Evolutionary conservation across 2,329 filamentous ascomycete species (phyloP), one percentile per base, ranked within the genome.

Genomic region (Drechslera avenae): DNA sequence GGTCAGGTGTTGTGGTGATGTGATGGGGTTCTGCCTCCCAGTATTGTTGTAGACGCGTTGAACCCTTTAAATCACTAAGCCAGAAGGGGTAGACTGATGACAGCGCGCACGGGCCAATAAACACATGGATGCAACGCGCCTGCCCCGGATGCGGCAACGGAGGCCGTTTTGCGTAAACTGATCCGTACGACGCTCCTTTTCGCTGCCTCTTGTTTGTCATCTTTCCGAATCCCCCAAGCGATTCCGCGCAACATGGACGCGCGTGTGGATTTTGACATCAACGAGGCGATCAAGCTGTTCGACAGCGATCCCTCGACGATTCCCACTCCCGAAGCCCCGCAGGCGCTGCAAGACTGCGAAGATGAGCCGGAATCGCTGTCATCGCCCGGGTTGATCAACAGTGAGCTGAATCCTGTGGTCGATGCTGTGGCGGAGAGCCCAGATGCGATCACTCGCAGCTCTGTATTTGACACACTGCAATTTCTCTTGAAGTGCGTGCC

Each of bases 201-300:
- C 50, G 47, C 58, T 51, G 55, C 51, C 56, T 60, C 48, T 56
- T 54, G 41, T 54, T 56, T 33, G 39, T 52, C 44, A 14, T 48
- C 52, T 52, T 52, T 42, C 46, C 46, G 23, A 19, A 41, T 41
- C 37, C 30, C 50, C 51, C 52, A 45, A 42, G 46, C 54, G 45
- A 57, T 46, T 56, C 48, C 59, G 60, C 62, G 69, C 86, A 88
- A 81, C 68, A 89, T 89, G 79, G 81, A 82, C 64, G 78, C 80
- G 59, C 78, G 76, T 58, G 83, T 91, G 72, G 83, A 87, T 69
- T 99, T 99, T 78, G 90, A 97, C 75, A 90, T 99, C 76, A 96
- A 97, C 74, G 89, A 96, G 79, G 91, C 91, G 60, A 88, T 97
- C 75, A 97, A 96, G 81, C 85, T 90, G 73, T 99, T 97, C 77